phyloP scores from a whole-genome alignment of 1,139 yeast species.

The Zygoascus meyerae region DNA sequence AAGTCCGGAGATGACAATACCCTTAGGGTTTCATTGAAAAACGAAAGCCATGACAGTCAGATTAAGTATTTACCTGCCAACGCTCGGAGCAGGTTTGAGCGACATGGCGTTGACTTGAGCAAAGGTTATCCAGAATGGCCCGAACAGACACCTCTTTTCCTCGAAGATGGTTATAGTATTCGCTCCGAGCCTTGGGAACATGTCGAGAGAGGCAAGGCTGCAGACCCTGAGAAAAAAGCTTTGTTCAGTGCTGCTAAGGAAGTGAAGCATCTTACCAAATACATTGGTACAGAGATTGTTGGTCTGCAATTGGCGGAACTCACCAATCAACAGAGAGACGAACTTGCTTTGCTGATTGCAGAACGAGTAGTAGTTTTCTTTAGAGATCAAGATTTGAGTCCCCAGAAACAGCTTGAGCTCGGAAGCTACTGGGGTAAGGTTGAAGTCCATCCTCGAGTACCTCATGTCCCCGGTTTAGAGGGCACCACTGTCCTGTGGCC shows the following conservation, averaged over 20 bases:
- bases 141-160: constrained; percentile 41
- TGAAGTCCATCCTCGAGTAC: constrained; percentile 45
- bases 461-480: constrained; percentile 40
- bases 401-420: constrained; percentile 41
- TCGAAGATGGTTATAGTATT: constrained; percentile 47
- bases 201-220: constrained; percentile 45
- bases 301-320: constrained; percentile 56
- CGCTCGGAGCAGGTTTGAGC: constrained; percentile 34
- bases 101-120: constrained; percentile 40
- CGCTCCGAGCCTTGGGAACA: constrained; percentile 40
- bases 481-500: constrained; percentile 54
- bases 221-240: constrained; percentile 48
- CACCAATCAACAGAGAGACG: constrained; percentile 45
- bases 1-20: neutral
- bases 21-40: neutral
- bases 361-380: constrained; percentile 64
- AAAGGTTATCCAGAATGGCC: constrained; percentile 44
- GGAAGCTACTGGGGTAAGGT: constrained; percentile 45
- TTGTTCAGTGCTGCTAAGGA: constrained; percentile 44
- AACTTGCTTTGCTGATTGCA: constrained; percentile 58
- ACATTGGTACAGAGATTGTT: constrained; percentile 53
- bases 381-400: constrained; percentile 32
- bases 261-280: constrained; percentile 47
- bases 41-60: neutral
- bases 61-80: constrained; percentile 36